phyloP scores from a whole-genome alignment of 352 stramenopile genomes.

The Globisporangium uncinulatum region DNA sequence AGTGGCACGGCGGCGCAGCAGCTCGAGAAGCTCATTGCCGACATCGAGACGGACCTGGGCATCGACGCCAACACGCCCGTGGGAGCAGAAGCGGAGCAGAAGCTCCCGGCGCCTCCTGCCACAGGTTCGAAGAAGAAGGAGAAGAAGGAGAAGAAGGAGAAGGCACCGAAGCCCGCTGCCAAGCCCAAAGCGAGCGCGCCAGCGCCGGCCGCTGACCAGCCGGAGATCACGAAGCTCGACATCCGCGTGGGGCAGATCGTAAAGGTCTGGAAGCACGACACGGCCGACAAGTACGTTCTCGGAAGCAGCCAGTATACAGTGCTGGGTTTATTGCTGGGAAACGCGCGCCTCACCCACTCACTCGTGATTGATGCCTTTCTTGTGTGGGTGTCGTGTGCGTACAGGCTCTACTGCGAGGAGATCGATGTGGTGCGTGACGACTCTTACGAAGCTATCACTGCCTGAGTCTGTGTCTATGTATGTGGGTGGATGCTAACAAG shows the following conservation, averaged over 20 bases:
- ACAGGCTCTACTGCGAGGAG: conserved; percentile 87
- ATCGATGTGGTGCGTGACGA: conserved; percentile 69
- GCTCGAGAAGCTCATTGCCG: conserved; percentile 60
- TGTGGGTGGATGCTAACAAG: conserved; percentile 1
- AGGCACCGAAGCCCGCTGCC: conserved; percentile 41
- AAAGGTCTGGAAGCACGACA: conserved; percentile 91
- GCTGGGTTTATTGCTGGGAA: not conserved
- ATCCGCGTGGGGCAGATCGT: conserved; percentile 90
- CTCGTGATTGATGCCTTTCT: not conserved
- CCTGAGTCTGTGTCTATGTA: not conserved
- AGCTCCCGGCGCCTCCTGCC: conserved; percentile 2
- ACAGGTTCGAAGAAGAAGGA: conserved; percentile 13
- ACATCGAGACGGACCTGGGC: conserved; percentile 69
- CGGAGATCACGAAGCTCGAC: conserved; percentile 90
- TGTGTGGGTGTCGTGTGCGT: not conserved
- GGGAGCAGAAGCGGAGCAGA: conserved; percentile 13
- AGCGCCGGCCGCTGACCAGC: conserved; percentile 37
- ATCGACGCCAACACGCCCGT: conserved; percentile 63
- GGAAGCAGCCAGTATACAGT: not conserved
- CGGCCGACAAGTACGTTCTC: conserved; percentile 69
- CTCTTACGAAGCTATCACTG: too few species aligned
- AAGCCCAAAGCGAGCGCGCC: conserved; percentile 16
- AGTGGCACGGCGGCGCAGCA: conserved; percentile 52
- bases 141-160: conserved; percentile 39
- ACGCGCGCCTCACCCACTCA: not conserved